Percentiles rank a stretch among this genome's conserved stretches.
Conservation (phyloP, 768 basidiomycete species). For the Cystobasidium onofrii region DNA sequence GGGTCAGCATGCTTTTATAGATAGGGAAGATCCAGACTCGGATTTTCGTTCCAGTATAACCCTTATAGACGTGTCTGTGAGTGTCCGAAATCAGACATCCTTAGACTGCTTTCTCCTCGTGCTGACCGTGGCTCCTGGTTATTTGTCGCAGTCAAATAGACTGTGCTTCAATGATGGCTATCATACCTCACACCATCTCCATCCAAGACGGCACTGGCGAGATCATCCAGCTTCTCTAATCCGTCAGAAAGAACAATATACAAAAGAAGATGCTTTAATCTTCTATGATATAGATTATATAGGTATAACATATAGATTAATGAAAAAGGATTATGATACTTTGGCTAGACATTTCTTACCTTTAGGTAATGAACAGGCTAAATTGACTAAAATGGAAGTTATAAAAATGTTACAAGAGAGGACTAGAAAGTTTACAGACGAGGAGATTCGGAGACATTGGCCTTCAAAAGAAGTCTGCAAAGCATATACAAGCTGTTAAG, state of each 20-base stretch:
- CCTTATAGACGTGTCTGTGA: constrained; percentile 18
- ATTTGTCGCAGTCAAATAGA: not conserved
- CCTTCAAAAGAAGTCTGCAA: not conserved
- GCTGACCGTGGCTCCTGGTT: not conserved
- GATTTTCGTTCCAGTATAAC: constrained; percentile 24
- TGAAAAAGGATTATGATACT: constrained; percentile 10
- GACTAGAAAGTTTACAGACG: constrained; percentile 12
- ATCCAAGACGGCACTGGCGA: constrained; percentile 21
- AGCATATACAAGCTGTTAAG: too few species aligned
- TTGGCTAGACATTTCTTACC: constrained; percentile 15
- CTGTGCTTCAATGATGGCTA: constrained; percentile 31
- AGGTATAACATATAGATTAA: constrained; percentile 8
- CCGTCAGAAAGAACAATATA: not conserved
- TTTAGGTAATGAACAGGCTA: constrained; percentile 1
- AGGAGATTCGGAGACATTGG: not conserved
- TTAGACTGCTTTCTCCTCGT: too few species aligned
- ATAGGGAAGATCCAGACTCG: constrained; percentile 4
- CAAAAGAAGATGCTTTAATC: constrained; percentile 1
- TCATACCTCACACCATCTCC: constrained; percentile 25
- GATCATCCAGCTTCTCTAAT: constrained; percentile 6
- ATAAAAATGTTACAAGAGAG: not conserved
- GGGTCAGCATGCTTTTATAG: constrained; percentile 21
- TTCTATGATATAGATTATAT: constrained; percentile 29
- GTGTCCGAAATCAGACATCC: too few species aligned
- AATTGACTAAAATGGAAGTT: not conserved